These are phyloP conservation scores for Mortierella sp. DNA, from an alignment of 371 early-diverging fungal species.

Conservation along the genomic window DNA sequence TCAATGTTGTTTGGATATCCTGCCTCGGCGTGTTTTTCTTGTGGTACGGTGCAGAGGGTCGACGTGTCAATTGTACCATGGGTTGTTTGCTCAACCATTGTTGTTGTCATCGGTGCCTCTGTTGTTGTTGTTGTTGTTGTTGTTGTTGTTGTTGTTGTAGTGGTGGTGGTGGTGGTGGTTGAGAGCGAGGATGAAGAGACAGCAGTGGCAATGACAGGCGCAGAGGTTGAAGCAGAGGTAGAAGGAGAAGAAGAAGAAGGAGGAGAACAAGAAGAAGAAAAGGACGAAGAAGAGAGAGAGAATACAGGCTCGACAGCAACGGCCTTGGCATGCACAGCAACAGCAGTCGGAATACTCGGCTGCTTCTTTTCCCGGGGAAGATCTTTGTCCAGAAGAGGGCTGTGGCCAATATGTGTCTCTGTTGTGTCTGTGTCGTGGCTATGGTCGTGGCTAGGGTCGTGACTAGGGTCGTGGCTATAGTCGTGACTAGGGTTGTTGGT, in stretches of 20 bases:
- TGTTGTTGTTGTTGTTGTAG: background rate
- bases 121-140: background rate
- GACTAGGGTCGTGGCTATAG: too few species aligned
- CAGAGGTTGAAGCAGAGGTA: too few species aligned
- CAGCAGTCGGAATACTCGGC: background rate
- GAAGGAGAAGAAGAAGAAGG: background rate
- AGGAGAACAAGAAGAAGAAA: background rate
- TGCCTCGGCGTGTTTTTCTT: slow-evolving; percentile 1
- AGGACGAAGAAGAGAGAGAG: background rate
- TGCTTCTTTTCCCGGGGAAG: too few species aligned
- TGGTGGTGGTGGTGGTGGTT: background rate
- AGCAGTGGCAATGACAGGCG: too few species aligned
- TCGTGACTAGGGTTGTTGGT: background rate
- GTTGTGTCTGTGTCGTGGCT: too few species aligned
- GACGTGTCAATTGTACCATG: background rate
- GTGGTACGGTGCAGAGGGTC: background rate
- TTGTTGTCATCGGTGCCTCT: slow-evolving; percentile 13
- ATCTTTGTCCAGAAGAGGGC: background rate
- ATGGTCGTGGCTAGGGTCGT: background rate
- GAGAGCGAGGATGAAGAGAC: background rate
- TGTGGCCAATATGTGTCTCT: background rate
- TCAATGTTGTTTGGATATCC: slow-evolving; percentile 19
- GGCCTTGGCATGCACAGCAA: background rate
- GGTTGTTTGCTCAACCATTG: slow-evolving; percentile 5
- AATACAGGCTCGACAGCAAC: background rate